These are phyloP conservation scores for Cercospora janseana DNA, from an alignment of 2,329 filamentous ascomycete species.

Conservation along the genomic window DNA sequence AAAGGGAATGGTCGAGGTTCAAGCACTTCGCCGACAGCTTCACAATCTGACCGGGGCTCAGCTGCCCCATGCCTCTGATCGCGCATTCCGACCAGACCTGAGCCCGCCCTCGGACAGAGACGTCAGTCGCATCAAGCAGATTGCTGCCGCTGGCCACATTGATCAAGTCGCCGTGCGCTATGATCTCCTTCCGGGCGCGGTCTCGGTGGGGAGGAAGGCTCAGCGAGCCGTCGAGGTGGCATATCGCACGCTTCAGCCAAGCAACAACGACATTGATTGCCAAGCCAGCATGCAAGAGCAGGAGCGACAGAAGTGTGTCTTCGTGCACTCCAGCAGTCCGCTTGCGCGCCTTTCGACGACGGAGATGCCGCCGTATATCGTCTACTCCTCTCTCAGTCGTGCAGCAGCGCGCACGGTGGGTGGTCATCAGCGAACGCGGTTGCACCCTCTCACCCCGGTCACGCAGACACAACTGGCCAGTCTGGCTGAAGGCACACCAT, in stretches of 20 bases:
- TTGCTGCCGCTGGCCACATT: conserved; percentile 87
- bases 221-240: conserved; percentile 87
- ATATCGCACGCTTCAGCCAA: conserved; percentile 79
- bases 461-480: conserved; percentile 72
- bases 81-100: conserved; percentile 44
- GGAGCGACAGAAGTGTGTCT: conserved; percentile 66
- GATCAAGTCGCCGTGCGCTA: conserved; percentile 92
- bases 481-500: conserved; percentile 78
- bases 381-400: conserved; percentile 83
- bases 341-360: conserved; percentile 66
- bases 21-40: conserved; percentile 79
- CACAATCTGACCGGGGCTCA: conserved; percentile 67
- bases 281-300: conserved; percentile 40
- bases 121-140: conserved; percentile 80
- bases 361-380: conserved; percentile 81
- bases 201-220: conserved; percentile 58
- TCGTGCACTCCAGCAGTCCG: conserved; percentile 80
- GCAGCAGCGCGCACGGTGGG: conserved; percentile 48
- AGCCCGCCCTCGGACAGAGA: conserved; percentile 61
- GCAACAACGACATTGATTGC: conserved; percentile 44
- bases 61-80: conserved; percentile 17
- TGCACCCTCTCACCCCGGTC: conserved; percentile 82
- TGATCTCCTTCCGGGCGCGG: conserved; percentile 70
- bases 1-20: conserved; percentile 83
- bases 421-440: conserved; percentile 68